Evolutionary conservation across 2,329 filamentous ascomycete species (phyloP).

Genomic region (Fusarium miscanthi): DNA sequence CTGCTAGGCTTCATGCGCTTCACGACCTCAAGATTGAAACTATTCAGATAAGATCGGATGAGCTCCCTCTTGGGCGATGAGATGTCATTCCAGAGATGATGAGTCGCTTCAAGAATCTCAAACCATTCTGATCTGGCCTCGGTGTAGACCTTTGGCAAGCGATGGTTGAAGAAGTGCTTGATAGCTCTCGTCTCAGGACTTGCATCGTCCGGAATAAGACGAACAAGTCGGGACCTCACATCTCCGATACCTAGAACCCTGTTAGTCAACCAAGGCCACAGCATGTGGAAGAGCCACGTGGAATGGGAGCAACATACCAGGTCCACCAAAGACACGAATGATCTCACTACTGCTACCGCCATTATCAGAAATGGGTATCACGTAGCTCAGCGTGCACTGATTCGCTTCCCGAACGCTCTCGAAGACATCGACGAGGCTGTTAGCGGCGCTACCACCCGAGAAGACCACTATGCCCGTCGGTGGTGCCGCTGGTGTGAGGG

Average conservation of each 20-base stretch:
- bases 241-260: slow-evolving; percentile 64
- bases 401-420: slow-evolving; percentile 72
- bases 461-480: slow-evolving; percentile 77
- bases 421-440: slow-evolving; percentile 93
- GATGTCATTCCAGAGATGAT: slow-evolving; percentile 78
- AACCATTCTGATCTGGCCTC: slow-evolving; percentile 85
- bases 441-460: slow-evolving; percentile 93
- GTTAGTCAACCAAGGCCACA: slow-evolving; percentile 2
- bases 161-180: slow-evolving; percentile 87
- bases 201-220: slow-evolving; percentile 79
- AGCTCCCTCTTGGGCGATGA: slow-evolving; percentile 79
- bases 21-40: slow-evolving; percentile 80
- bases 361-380: slow-evolving; percentile 97
- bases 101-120: slow-evolving; percentile 85
- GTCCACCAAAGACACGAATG: slow-evolving; percentile 93
- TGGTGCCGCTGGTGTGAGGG: slow-evolving; percentile 19
- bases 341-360: slow-evolving; percentile 93
- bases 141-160: slow-evolving; percentile 69
- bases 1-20: slow-evolving; percentile 79
- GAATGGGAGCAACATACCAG: slow-evolving; percentile 64
- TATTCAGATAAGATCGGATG: slow-evolving; percentile 80
- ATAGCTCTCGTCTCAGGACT: slow-evolving; percentile 78
- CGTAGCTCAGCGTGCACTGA: slow-evolving; percentile 77
- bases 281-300: slow-evolving; percentile 18
- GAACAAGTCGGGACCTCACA: slow-evolving; percentile 75